These are phyloP conservation scores for Cenchrus purpureus DNA, from an alignment of 176 grass and related monocot genomes.

Conservation along the genomic window DNA sequence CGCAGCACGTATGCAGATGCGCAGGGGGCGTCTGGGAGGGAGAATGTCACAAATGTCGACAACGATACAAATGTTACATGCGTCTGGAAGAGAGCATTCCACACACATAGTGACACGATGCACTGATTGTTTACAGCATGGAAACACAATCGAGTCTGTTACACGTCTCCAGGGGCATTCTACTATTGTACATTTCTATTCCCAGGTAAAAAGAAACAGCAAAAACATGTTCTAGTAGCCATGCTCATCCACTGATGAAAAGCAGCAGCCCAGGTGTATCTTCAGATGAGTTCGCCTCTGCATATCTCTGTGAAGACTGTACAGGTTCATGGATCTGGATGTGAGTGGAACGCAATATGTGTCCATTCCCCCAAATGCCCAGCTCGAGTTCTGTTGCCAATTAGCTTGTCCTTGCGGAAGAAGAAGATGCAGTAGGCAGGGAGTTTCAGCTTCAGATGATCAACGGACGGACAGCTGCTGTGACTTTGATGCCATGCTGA, in stretches of 20 bases:
- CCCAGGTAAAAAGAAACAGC: slow-evolving; percentile 10
- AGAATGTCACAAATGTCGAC: not conserved
- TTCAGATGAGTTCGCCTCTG: not conserved
- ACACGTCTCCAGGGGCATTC: not conserved
- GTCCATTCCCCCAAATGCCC: not conserved
- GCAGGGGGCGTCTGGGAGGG: not conserved
- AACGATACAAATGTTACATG: not conserved
- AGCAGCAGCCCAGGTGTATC: not conserved
- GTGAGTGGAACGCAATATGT: not conserved
- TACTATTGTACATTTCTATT: slow-evolving; percentile 22
- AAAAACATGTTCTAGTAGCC: not conserved
- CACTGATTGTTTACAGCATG: not conserved
- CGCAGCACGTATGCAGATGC: slow-evolving; percentile 15
- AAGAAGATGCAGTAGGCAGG: not conserved
- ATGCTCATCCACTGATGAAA: not conserved
- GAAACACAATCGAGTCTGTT: not conserved
- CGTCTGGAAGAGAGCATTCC: slow-evolving; percentile 14
- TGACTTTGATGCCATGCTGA: slow-evolving; percentile 12
- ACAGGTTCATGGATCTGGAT: slow-evolving; percentile 17
- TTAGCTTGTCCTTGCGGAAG: not conserved
- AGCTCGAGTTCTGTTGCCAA: not conserved
- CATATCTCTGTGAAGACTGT: slow-evolving; percentile 3
- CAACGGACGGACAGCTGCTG: not conserved
- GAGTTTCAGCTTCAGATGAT: not conserved
- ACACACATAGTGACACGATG: slow-evolving; percentile 8